Percentiles rank a stretch among this genome's conserved stretches.
Conservation (phyloP, 495 filamentous ascomycete species). For the Podospora didyma region DNA sequence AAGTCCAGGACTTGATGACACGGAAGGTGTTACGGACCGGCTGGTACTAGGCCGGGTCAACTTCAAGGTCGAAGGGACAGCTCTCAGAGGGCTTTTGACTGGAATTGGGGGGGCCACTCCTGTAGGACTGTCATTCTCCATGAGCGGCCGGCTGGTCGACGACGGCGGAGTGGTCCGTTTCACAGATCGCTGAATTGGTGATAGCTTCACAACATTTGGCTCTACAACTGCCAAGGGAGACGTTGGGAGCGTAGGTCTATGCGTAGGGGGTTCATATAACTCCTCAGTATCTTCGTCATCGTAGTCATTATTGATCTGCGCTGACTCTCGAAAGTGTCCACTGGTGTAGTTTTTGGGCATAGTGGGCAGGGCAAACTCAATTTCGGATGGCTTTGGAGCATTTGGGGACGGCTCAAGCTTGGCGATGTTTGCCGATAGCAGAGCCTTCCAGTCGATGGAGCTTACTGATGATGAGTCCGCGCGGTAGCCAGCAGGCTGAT, state of each 20-base stretch:
- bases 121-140: constrained; percentile 16
- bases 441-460: constrained; percentile 52
- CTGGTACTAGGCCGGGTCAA: constrained; percentile 5
- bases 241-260: constrained; percentile 16
- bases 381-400: constrained; percentile 19
- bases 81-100: constrained; percentile 21
- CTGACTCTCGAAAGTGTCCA: constrained; percentile 56
- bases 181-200: constrained; percentile 9
- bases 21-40: constrained; percentile 11
- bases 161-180: constrained; percentile 18
- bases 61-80: constrained; percentile 16
- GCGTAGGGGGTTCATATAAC: constrained; percentile 12
- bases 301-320: constrained; percentile 54
- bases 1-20: constrained; percentile 33
- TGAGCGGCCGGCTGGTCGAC: not conserved
- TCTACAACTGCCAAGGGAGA: constrained; percentile 19
- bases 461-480: constrained; percentile 37
- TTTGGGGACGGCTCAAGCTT: constrained; percentile 40
- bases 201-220: constrained; percentile 21
- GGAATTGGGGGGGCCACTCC: constrained; percentile 21
- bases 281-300: constrained; percentile 16
- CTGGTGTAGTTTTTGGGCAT: constrained; percentile 25
- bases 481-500: constrained; percentile 27
- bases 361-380: constrained; percentile 35
- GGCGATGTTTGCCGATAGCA: constrained; percentile 47